Conservation (phyloP, 2,329 filamentous ascomycete species). For the Colletotrichum filicis region DNA sequence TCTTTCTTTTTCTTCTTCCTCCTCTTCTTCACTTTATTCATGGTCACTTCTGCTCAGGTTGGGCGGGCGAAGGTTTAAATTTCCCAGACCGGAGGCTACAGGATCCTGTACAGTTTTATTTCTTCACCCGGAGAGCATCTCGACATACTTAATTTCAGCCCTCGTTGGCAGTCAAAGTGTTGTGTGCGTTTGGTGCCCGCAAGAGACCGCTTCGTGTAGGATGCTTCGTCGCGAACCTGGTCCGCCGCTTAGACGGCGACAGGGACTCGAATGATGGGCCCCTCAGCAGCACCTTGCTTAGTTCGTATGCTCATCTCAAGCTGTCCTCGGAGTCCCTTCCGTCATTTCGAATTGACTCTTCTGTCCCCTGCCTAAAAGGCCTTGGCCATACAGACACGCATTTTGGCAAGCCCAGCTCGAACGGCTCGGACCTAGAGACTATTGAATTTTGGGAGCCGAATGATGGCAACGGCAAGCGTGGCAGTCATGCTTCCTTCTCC, state of each 20-base stretch:
- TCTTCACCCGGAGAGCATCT: conserved; percentile 6
- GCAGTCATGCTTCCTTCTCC: background rate
- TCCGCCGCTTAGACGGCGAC: conserved; percentile 25
- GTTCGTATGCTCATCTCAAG: background rate
- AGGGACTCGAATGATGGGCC: conserved; percentile 23
- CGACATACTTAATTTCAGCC: conserved; percentile 23
- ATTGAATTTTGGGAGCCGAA: background rate
- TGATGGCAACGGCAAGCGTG: background rate
- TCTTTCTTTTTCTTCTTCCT: background rate
- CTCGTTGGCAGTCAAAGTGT: conserved; percentile 8
- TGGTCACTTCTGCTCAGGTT: conserved; percentile 5
- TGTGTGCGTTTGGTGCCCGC: conserved; percentile 10
- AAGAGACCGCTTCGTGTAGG: conserved; percentile 2
- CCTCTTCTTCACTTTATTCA: background rate
- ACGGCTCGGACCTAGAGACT: background rate
- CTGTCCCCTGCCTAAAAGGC: background rate
- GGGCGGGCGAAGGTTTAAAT: conserved; percentile 13
- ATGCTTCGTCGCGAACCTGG: conserved; percentile 6
- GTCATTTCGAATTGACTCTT: background rate
- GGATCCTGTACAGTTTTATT: conserved; percentile 15
- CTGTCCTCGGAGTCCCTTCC: background rate
- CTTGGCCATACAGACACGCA: background rate
- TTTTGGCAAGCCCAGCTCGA: background rate
- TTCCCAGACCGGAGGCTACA: conserved; percentile 8
- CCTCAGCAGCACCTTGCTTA: conserved; percentile 4